These are phyloP conservation scores for Helenozyma rhizophorensis DNA, from an alignment of 805 yeast genomes.

Conservation along the genomic window DNA sequence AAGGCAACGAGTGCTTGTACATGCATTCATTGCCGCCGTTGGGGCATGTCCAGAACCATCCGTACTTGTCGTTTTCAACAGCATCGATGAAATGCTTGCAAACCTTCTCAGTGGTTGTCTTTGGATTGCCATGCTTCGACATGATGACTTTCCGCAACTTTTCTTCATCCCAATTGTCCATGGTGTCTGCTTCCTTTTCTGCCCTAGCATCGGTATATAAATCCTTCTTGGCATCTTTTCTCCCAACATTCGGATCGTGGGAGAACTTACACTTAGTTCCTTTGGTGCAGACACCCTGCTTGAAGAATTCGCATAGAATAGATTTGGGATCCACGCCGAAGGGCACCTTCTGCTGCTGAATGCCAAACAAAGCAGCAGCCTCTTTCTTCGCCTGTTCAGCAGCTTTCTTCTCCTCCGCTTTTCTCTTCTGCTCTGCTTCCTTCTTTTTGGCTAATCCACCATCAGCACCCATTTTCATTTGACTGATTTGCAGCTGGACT, in stretches of 20 bases:
- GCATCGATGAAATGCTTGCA: conserved; percentile 95
- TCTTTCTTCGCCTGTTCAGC: conserved; percentile 87
- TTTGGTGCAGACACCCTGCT: conserved; percentile 78
- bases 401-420: conserved; percentile 79
- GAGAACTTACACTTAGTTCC: conserved; percentile 88
- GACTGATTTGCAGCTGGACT: conserved; percentile 59
- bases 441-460: conserved; percentile 55
- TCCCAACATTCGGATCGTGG: conserved; percentile 80
- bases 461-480: conserved; percentile 41
- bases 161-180: conserved; percentile 97
- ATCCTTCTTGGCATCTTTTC: conserved; percentile 87
- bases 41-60: conserved; percentile 99
- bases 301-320: conserved; percentile 85
- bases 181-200: conserved; percentile 73
- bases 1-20: conserved; percentile 92
- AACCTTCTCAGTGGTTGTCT: conserved; percentile 90
- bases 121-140: conserved; percentile 92
- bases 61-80: conserved; percentile 94
- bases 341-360: conserved; percentile 80
- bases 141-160: conserved; percentile 80
- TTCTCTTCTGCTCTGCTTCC: conserved; percentile 65
- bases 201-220: conserved; percentile 84
- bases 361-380: conserved; percentile 71
- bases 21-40: conserved; percentile 90
- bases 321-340: conserved; percentile 98